Percentiles rank a stretch among this genome's conserved stretches.
phyloP scores from a whole-genome alignment of 2,329 filamentous ascomycete species.

The Lecanoromycetidae sp. region DNA sequence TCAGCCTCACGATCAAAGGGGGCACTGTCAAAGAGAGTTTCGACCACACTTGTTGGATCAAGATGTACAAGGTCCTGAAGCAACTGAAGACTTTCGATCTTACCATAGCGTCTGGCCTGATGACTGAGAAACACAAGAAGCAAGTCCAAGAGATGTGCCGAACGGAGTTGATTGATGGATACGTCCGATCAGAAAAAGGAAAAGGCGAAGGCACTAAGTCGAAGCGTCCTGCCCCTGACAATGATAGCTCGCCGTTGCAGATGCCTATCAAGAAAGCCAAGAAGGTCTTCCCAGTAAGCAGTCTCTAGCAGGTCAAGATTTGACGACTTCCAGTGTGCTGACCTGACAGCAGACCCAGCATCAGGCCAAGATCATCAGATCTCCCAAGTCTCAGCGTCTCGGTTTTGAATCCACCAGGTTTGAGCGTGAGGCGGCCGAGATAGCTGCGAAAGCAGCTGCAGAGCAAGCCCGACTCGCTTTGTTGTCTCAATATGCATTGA shows the following conservation, averaged over 20 bases:
- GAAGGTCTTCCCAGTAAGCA: neutral
- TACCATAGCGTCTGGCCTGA: neutral
- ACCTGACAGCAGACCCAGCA: neutral
- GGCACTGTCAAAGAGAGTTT: neutral
- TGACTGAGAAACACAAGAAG: neutral
- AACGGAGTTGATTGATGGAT: neutral
- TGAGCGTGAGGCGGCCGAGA: neutral
- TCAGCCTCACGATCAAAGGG: slow-evolving; percentile 8
- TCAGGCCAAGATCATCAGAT: neutral
- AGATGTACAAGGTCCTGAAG: neutral
- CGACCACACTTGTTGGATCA: neutral
- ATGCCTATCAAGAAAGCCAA: neutral
- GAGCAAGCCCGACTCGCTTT: neutral
- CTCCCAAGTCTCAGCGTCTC: neutral
- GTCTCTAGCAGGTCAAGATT: too few species aligned
- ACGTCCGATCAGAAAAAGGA: neutral
- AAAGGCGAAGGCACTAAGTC: too few species aligned
- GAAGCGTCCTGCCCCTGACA: too few species aligned
- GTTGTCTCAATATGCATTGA: neutral
- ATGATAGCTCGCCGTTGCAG: neutral
- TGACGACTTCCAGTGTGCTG: neutral
- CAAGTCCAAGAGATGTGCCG: slow-evolving; percentile 5
- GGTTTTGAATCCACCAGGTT: neutral
- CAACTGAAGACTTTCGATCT: slow-evolving; percentile 5
- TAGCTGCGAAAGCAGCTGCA: neutral